Percentiles rank a stretch among this genome's conserved stretches.
Evolutionary conservation across 352 stramenopile species (phyloP).

Genomic region (Thraustotheca clavata): DNA sequence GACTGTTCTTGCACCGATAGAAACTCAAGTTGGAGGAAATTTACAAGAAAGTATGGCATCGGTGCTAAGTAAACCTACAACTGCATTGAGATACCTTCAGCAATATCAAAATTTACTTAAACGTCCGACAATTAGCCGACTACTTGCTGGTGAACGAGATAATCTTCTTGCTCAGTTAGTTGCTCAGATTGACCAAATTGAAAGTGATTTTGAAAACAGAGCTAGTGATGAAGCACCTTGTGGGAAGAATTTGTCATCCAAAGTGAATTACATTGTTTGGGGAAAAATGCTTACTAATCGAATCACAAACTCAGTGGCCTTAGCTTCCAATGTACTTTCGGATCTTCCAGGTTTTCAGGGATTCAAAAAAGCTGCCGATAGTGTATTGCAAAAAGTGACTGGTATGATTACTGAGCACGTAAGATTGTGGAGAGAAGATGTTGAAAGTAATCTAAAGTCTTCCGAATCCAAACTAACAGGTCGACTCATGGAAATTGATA

Average conservation of each 20-base stretch:
- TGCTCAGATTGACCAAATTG: constrained; percentile 80
- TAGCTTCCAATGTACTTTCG: constrained; percentile 44
- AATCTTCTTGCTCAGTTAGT: constrained; percentile 78
- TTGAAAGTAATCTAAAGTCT: constrained; percentile 42
- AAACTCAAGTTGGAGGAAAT: constrained; percentile 71
- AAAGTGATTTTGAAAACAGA: constrained; percentile 75
- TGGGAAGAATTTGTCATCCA: constrained; percentile 76
- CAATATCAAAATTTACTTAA: constrained; percentile 79
- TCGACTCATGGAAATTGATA: constrained; percentile 89
- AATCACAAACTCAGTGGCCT: constrained; percentile 41
- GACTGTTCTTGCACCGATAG: constrained; percentile 60
- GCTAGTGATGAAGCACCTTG: constrained; percentile 36
- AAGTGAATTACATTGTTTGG: constrained; percentile 82
- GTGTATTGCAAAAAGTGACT: constrained; percentile 52
- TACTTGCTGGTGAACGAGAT: constrained; percentile 78
- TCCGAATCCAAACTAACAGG: constrained; percentile 68
- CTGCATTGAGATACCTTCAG: constrained; percentile 71
- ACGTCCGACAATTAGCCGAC: constrained; percentile 60
- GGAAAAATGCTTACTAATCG: constrained; percentile 56
- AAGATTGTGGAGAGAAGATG: constrained; percentile 78
- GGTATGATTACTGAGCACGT: constrained; percentile 73
- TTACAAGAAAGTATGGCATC: constrained; percentile 65
- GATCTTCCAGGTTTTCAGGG: constrained; percentile 41
- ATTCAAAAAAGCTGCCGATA: constrained; percentile 44
- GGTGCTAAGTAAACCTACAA: constrained; percentile 48